These are phyloP conservation scores for Neonectria neomacrospora DNA, from an alignment of 2,329 filamentous ascomycete genomes.

Conservation along the genomic window DNA sequence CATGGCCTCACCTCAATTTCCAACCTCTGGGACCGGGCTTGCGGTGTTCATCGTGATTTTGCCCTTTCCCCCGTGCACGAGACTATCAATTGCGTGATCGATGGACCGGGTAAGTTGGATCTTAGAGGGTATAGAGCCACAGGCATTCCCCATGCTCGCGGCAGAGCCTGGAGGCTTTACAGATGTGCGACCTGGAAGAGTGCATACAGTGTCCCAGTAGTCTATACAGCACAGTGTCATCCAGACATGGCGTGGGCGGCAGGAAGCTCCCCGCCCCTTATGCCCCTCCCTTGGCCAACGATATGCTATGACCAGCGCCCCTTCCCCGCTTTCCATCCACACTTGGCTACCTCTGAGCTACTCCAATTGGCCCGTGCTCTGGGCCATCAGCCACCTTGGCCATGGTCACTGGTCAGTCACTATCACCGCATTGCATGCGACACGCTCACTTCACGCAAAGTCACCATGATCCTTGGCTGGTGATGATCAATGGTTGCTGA, in stretches of 20 bases:
- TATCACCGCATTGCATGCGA: constrained; percentile 38
- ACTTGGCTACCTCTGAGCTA: constrained; percentile 25
- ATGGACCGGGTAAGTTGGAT: background rate
- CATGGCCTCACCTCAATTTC: constrained; percentile 22
- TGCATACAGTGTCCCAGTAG: constrained; percentile 6
- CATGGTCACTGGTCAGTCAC: constrained; percentile 32
- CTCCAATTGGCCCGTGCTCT: constrained; percentile 32
- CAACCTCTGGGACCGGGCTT: background rate
- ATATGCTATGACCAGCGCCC: constrained; percentile 18
- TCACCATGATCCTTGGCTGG: constrained; percentile 24
- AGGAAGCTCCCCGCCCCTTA: constrained; percentile 35
- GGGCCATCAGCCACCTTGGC: constrained; percentile 30
- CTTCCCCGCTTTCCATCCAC: constrained; percentile 35
- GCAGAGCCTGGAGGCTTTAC: background rate
- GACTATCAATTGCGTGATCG: background rate
- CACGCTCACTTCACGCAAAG: constrained; percentile 25
- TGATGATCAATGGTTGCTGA: constrained; percentile 15
- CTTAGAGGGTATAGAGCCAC: background rate
- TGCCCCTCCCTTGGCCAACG: constrained; percentile 33
- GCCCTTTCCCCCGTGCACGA: background rate
- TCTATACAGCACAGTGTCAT: constrained; percentile 19
- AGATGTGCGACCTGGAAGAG: background rate
- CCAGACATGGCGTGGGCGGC: constrained; percentile 31
- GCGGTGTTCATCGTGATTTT: background rate
- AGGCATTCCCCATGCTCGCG: background rate